Percentiles rank a stretch among this genome's conserved stretches.
phyloP scores from a whole-genome alignment of 139 green algal genomes.

The Haematococcus sp. region DNA sequence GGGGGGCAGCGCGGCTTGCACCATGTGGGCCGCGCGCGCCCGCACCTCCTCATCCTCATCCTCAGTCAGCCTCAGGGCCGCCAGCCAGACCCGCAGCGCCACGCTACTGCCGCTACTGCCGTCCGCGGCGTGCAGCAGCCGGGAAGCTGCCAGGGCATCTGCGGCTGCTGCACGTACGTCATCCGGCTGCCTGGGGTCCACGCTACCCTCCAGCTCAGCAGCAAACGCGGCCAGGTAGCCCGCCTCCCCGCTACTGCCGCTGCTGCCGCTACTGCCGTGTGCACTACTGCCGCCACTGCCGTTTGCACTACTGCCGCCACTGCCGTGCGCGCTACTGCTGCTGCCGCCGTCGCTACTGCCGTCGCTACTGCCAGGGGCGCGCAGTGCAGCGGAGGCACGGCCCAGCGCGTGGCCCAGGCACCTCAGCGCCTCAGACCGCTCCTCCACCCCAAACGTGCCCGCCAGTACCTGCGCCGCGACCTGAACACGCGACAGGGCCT shows the following conservation, averaged over 20 bases:
- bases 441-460: slow-evolving; percentile 21
- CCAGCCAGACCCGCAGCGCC: slow-evolving; percentile 51
- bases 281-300: no score
- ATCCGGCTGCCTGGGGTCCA: slow-evolving; percentile 38
- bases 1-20: slow-evolving; percentile 15
- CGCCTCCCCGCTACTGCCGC: not conserved
- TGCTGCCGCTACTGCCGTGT: no score
- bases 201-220: slow-evolving; percentile 2
- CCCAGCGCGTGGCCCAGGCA: slow-evolving; percentile 43
- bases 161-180: slow-evolving; percentile 55
- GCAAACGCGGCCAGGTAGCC: slow-evolving; percentile 1
- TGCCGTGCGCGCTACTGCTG: no score
- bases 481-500: no score
- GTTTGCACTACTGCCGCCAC: no score
- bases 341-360: no score
- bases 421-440: slow-evolving; percentile 27
- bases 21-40: slow-evolving; percentile 17
- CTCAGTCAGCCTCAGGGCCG: slow-evolving; percentile 59
- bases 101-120: not conserved
- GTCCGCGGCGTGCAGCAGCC: slow-evolving; percentile 27
- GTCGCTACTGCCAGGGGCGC: no score
- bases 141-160: slow-evolving; percentile 43
- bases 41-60: slow-evolving; percentile 76
- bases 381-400: not conserved
- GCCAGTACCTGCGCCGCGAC: slow-evolving; percentile 8